phyloP scores from a whole-genome alignment of 768 basidiomycete species.

The Holtermanniella nyarrowii region DNA sequence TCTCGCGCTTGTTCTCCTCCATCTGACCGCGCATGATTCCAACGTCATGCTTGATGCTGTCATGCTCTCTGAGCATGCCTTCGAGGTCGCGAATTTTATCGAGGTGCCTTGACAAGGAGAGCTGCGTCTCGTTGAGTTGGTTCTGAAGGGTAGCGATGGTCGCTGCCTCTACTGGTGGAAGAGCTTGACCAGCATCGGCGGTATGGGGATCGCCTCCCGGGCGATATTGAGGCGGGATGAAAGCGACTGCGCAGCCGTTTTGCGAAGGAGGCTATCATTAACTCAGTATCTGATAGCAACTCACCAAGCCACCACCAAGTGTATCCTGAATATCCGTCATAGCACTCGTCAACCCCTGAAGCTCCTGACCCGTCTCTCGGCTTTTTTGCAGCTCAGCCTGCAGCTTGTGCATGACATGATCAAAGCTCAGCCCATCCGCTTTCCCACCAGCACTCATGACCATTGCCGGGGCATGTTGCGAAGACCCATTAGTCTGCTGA shows the following conservation, averaged over 20 bases:
- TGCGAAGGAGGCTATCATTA: conserved; percentile 32
- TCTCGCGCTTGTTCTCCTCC: conserved; percentile 54
- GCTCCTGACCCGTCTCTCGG: conserved; percentile 79
- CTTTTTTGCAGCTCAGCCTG: conserved; percentile 85
- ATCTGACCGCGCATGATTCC: conserved; percentile 53
- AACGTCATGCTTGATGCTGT: conserved; percentile 69
- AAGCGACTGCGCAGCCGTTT: conserved; percentile 33
- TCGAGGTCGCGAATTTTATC: conserved; percentile 73
- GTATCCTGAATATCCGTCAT: conserved; percentile 91
- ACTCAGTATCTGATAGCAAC: conserved; percentile 31
- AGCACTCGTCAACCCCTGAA: conserved; percentile 61
- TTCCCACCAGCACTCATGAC: conserved; percentile 51
- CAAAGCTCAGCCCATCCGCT: conserved; percentile 64
- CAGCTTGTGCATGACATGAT: conserved; percentile 75
- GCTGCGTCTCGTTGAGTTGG: conserved; percentile 76
- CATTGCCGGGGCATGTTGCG: conserved; percentile 9
- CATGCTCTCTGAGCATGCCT: conserved; percentile 68
- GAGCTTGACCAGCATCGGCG: conserved; percentile 26
- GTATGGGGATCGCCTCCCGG: conserved; percentile 1
- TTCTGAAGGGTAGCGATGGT: conserved; percentile 60
- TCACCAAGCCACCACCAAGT: conserved; percentile 67
- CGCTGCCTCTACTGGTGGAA: conserved; percentile 28
- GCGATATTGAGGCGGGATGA: conserved; percentile 37
- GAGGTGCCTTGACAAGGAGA: conserved; percentile 61
- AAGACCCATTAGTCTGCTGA: conserved; percentile 5